These are phyloP conservation scores for Nematocida parisii DNA, from an alignment of 371 early-diverging fungal species.

Conservation along the genomic window DNA sequence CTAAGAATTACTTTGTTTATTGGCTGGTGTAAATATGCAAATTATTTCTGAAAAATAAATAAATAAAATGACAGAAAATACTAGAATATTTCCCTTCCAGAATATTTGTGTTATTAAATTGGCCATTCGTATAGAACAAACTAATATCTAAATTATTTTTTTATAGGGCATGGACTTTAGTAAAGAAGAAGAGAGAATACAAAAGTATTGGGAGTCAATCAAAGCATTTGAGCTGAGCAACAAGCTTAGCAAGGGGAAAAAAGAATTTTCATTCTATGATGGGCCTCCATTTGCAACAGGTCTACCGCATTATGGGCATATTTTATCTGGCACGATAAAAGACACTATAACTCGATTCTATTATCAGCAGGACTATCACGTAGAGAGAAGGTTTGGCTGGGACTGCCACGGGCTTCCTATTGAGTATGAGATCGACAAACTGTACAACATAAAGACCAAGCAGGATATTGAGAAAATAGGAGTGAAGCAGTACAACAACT, in stretches of 20 bases:
- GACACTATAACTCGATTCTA: conserved; percentile 97
- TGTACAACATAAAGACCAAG: conserved; percentile 76
- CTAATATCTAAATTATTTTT: conserved; percentile 15
- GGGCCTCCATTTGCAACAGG: conserved; percentile 99
- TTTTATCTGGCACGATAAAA: conserved; percentile 98
- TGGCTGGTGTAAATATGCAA: too few relatives aligned
- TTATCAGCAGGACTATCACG: conserved; percentile 88
- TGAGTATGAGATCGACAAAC: conserved; percentile 98
- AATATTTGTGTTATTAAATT: too few relatives aligned
- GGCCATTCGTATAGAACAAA: too few relatives aligned
- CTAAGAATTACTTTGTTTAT: neutral
- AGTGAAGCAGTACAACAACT: conserved; percentile 94
- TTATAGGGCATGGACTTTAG: conserved; percentile 52
- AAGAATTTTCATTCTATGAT: conserved; percentile 75
- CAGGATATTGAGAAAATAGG: conserved; percentile 91
- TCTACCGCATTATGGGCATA: conserved; percentile 98
- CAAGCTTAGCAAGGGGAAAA: conserved; percentile 74
- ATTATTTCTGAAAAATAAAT: too few relatives aligned
- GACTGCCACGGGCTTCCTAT: conserved; percentile 99
- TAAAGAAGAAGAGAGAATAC: conserved; percentile 84
- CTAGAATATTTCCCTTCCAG: too few relatives aligned
- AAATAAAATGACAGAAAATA: too few relatives aligned
- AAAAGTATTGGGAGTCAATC: conserved; percentile 89
- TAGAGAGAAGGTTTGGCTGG: conserved; percentile 98
- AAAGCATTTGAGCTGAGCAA: conserved; percentile 89